Conservation (phyloP, 805 yeast genomes). For the Lachancea thermotolerans region DNA sequence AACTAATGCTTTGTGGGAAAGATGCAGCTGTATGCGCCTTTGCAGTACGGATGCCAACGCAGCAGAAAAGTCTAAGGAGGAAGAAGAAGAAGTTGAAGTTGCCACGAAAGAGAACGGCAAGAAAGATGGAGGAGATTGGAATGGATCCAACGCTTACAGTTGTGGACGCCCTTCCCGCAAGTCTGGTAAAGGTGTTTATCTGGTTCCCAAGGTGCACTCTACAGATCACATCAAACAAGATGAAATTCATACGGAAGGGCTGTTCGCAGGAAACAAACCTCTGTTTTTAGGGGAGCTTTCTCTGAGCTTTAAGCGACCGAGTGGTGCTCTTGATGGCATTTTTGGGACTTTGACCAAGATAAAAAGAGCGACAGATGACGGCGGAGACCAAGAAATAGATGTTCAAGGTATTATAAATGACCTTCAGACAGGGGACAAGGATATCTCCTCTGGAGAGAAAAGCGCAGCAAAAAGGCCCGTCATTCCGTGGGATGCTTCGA, state of each 20-base stretch:
- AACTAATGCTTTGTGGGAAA: too few species aligned
- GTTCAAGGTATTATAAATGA: slow-evolving; percentile 19
- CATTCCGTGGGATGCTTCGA: slow-evolving; percentile 37
- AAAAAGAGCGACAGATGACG: slow-evolving; percentile 11
- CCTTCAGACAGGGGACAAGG: slow-evolving; percentile 12
- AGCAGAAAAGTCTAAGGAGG: too few species aligned
- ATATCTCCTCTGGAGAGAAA: slow-evolving; percentile 1
- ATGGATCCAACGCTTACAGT: too few species aligned
- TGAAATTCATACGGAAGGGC: slow-evolving; percentile 33
- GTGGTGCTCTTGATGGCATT: slow-evolving; percentile 14
- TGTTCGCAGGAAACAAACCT: slow-evolving; percentile 43
- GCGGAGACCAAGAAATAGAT: slow-evolving; percentile 11
- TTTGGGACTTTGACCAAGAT: slow-evolving; percentile 18
- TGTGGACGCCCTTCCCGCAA: background rate
- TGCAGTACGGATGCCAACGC: too few species aligned
- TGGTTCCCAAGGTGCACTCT: slow-evolving; percentile 27
- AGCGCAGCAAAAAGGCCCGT: slow-evolving; percentile 20
- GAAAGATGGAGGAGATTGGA: too few species aligned
- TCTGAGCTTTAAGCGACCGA: slow-evolving; percentile 7
- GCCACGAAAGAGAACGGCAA: too few species aligned
- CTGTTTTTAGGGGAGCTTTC: slow-evolving; percentile 36
- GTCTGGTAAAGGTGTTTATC: background rate
- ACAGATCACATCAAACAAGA: slow-evolving; percentile 24
- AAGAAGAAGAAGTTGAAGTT: too few species aligned
- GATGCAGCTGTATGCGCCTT: too few species aligned